Base-by-base conservation (phyloP, 139 green algal genomes). In the Nannochloris sp. region DNA sequence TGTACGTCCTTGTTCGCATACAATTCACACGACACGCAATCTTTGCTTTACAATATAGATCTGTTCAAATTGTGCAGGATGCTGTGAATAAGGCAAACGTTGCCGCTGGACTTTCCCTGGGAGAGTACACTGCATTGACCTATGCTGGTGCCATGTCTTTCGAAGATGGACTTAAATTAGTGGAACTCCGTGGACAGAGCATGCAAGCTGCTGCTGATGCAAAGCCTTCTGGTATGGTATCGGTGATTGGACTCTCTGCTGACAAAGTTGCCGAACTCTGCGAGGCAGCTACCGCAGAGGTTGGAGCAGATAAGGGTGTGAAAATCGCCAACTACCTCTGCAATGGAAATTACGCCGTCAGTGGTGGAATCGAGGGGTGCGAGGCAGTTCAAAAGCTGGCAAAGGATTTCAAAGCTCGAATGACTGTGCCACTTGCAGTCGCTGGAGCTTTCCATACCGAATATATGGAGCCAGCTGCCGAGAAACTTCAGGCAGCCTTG, bases 141-240 rank as follows among this genome's bases (percentile, higher is more conserved):
- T 98, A 96, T 66, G 90, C 90, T 8, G 87, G 81, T 28, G 51
- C 75, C 58, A 69, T 75, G 29, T 79, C 73, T 46, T 97, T 97
- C 81, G 91, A 96, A 77, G 91, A 97, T 75, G 93, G 92, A 20
- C 61, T 98, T 64, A 76, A 75, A 31, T 80, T 98, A 53, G 93
- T 99, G 36, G 91, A 96, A 78, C 76, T 95, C 37, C 78, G 93
- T n/a, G 93, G 93, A 8, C 86, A 96, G 78, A 86, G 80, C 76
- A 99, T 99, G 93, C 93, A 98, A 79, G 90, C 87, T 16, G 93
- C 93, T 5, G 90, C 93, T n/a, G 90, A 99, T 66, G 86, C 87
- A 2, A 69, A 65, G 25, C 79, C 82, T 13, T 91, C 77, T 25
- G 81, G 73, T 65, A 99, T 99, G 94, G 86, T 93, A 20, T 91